These are phyloP conservation scores for Casaregolazyma suthepensis DNA, from an alignment of 1,139 yeast genomes.

Conservation along the genomic window DNA sequence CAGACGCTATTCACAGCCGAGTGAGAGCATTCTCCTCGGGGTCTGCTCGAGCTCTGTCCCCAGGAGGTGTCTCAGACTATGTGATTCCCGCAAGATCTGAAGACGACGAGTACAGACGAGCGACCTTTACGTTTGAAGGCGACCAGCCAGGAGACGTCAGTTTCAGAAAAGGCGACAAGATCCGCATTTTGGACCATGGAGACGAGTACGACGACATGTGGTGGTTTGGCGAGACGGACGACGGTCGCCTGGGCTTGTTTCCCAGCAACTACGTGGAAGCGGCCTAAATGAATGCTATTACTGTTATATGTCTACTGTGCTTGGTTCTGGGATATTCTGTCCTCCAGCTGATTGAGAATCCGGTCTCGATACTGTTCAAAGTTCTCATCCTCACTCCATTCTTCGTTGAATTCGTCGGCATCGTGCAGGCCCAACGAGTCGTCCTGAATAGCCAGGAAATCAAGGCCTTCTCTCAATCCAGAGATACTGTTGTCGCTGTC, in stretches of 20 bases:
- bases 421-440: slow-evolving; percentile 15
- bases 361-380: slow-evolving; percentile 27
- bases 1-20: slow-evolving; percentile 12
- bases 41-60: slow-evolving; percentile 23
- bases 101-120: slow-evolving; percentile 29
- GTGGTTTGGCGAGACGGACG: slow-evolving; percentile 53
- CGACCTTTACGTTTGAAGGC: slow-evolving; percentile 33
- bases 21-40: slow-evolving; percentile 25
- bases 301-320: neutral
- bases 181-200: slow-evolving; percentile 39
- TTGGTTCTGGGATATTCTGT: slow-evolving; percentile 8
- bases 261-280: slow-evolving; percentile 48
- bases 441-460: slow-evolving; percentile 17
- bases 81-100: slow-evolving; percentile 17
- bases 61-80: slow-evolving; percentile 12
- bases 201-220: slow-evolving; percentile 41
- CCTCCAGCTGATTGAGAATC: slow-evolving; percentile 22
- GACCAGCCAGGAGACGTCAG: slow-evolving; percentile 45
- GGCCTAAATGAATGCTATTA: neutral
- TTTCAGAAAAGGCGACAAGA: slow-evolving; percentile 44
- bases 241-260: slow-evolving; percentile 46
- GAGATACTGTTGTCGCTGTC: slow-evolving; percentile 22
- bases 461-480: slow-evolving; percentile 24
- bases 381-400: slow-evolving; percentile 21
- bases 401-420: slow-evolving; percentile 19